Evolutionary conservation across 768 basidiomycete genomes (phyloP).

Genomic region (Pisolithus sp.): DNA sequence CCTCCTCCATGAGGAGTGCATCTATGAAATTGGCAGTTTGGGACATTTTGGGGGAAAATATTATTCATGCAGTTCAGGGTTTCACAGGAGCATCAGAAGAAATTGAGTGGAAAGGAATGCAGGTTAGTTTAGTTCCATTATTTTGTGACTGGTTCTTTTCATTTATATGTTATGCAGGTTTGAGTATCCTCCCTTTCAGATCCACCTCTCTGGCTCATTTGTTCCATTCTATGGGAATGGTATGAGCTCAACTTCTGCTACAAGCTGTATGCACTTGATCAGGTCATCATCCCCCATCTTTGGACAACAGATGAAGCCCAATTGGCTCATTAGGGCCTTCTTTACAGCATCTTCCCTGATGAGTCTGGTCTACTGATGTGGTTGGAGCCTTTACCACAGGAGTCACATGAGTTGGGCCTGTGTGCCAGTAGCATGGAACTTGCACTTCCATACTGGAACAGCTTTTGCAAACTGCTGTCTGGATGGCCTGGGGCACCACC

Average conservation of each 20-base stretch:
- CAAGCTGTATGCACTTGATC: constrained; percentile 10
- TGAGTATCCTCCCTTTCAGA: not conserved
- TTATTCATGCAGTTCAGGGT: not conserved
- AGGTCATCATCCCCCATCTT: not conserved
- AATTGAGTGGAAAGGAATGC: not conserved
- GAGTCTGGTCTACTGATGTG: constrained; percentile 1
- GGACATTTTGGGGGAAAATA: not conserved
- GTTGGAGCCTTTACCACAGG: not conserved
- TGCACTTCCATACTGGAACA: not conserved
- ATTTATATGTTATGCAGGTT: not conserved
- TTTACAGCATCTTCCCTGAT: constrained; percentile 3
- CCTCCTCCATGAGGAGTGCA: not conserved
- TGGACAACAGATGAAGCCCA: constrained; percentile 1
- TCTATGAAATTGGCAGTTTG: not conserved
- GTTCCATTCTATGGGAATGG: not conserved
- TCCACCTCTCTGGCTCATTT: not conserved
- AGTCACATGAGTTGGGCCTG: not conserved
- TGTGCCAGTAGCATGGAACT: not conserved
- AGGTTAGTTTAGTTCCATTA: not conserved
- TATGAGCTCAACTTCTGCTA: not conserved
- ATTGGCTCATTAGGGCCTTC: not conserved
- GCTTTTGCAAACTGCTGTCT: not conserved
- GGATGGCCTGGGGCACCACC: not conserved
- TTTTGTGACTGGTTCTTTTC: not conserved
- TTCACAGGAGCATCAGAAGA: not conserved